Conservation (phyloP, 1,284 basidiomycete species). For the Ceratobasidium sp. region DNA sequence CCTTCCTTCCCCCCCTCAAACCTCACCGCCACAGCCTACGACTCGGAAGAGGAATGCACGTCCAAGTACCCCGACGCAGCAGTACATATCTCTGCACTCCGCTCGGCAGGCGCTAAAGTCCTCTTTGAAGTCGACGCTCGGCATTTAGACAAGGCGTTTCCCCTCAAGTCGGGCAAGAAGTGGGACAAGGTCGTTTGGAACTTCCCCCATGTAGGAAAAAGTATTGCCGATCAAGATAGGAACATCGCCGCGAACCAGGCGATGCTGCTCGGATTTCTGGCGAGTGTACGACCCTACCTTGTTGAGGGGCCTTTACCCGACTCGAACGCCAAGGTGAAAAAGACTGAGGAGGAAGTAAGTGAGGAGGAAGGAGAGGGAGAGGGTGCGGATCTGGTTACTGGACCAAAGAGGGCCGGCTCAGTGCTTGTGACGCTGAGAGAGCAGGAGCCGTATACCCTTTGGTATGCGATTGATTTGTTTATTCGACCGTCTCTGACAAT, state of each 20-base stretch:
- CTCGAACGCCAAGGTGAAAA: slow-evolving; percentile 56
- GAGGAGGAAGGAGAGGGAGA: slow-evolving; percentile 48
- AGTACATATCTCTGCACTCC: slow-evolving; percentile 65
- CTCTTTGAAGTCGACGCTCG: slow-evolving; percentile 88
- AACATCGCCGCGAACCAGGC: slow-evolving; percentile 93
- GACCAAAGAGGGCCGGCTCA: slow-evolving; percentile 51
- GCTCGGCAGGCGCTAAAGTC: slow-evolving; percentile 69
- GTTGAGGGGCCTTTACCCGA: slow-evolving; percentile 56
- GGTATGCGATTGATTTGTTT: slow-evolving; percentile 58
- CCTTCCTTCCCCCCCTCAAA: slow-evolving; percentile 66
- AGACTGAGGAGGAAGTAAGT: slow-evolving; percentile 53
- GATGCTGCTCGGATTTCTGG: slow-evolving; percentile 84
- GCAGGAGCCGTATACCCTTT: slow-evolving; percentile 85
- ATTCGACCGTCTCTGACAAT: slow-evolving; percentile 2
- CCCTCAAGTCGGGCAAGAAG: slow-evolving; percentile 59
- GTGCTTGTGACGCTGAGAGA: slow-evolving; percentile 90
- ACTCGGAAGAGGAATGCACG: slow-evolving; percentile 77
- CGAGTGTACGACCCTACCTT: slow-evolving; percentile 72
- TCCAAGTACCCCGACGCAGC: slow-evolving; percentile 80
- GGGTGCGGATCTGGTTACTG: slow-evolving; percentile 43
- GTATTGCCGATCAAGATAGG: slow-evolving; percentile 92
- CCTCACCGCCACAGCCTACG: slow-evolving; percentile 87
- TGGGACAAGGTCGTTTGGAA: slow-evolving; percentile 93
- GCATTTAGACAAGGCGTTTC: slow-evolving; percentile 65
- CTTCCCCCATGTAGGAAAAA: slow-evolving; percentile 95